Base-by-base conservation (phyloP, 495 filamentous ascomycete species). In the Aspergillus wentii region DNA sequence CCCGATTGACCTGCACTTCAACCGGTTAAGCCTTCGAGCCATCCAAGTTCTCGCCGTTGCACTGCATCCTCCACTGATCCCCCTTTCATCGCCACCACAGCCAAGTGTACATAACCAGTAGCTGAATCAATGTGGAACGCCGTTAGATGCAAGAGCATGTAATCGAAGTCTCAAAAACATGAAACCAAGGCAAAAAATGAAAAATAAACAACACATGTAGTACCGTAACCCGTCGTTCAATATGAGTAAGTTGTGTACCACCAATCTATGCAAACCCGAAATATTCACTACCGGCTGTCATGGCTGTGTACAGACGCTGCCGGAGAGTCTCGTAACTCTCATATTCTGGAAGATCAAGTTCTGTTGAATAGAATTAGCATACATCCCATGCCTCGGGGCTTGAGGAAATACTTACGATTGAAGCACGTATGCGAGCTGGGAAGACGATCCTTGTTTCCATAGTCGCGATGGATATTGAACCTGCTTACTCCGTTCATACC, bases 391-490 rank as follows among this genome's bases (percentile, higher is more conserved):
- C 35, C 30, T 28, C 8, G 5, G 14, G 14, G 11, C 17, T 4
- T 30, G 18, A 19, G 8, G 33, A 33, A 30, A n/a, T n/a, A 86
- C 88, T 86, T 78, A 96, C 90, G 92, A 61, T 99, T 99, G 69
- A 99, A 99, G 71, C 92, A 99, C 38, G 92, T 99, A 62, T 99
- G 92, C 29, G 88, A 91, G 54, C 86, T 94, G 46, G 92, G 92
- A 38, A 99, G 77, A 38, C 94, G 83, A 56, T 97, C 90, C 66
- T 96, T 97, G 74, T 85, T 94, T 43, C 92, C 92, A 63, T 95
- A 97, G 60, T 97, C 94, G 34, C 92, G 85, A 58, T 99, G 92
- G 49, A 99, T 96, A 63, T 95, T 99, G 81, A 99, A 99, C 45
- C 84, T 79, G 61, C 84, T 94, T 66, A 99, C 83, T 30, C 92